Conservation (phyloP, 169 alveolate genomes). For the Cardiosporidium cionae region DNA sequence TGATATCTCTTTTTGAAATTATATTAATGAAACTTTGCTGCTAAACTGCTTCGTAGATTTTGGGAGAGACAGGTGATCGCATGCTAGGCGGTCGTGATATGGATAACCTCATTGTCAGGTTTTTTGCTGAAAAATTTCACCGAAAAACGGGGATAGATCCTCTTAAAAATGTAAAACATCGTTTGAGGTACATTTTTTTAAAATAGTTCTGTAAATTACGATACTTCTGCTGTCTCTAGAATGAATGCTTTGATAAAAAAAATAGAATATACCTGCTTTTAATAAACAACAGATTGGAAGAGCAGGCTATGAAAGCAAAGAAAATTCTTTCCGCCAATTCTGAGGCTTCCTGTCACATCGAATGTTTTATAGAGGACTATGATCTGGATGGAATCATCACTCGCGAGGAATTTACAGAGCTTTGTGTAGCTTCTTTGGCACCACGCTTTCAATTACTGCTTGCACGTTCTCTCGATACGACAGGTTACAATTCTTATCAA, state of each 20-base stretch:
- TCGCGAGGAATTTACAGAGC: conserved; percentile 72
- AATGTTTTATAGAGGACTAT: conserved; percentile 89
- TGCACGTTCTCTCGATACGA: background rate
- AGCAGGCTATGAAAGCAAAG: conserved; percentile 85
- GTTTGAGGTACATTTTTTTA: conserved; percentile 58
- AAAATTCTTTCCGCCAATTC: conserved; percentile 90
- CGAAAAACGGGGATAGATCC: conserved; percentile 77
- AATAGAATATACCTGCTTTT: background rate
- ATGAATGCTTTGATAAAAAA: too few relatives aligned
- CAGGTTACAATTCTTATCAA: background rate
- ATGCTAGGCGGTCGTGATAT: conserved; percentile 91
- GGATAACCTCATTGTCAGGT: conserved; percentile 78
- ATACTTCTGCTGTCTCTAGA: too few relatives aligned
- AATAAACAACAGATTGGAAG: conserved; percentile 73
- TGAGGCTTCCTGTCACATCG: conserved; percentile 83
- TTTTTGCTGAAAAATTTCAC: conserved; percentile 75
- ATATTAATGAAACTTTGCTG: too few relatives aligned
- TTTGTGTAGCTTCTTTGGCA: background rate
- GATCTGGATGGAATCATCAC: conserved; percentile 64
- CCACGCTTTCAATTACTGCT: conserved; percentile 13
- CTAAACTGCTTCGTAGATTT: conserved; percentile 66
- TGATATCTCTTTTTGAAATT: background rate
- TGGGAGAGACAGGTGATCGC: conserved; percentile 82
- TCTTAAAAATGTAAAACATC: conserved; percentile 69
- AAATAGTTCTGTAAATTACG: too few relatives aligned